Evolutionary conservation across 345 rosid genomes (phyloP), one percentile per base, ranked within the genome.

Genomic region (Euphorbia peplus): DNA sequence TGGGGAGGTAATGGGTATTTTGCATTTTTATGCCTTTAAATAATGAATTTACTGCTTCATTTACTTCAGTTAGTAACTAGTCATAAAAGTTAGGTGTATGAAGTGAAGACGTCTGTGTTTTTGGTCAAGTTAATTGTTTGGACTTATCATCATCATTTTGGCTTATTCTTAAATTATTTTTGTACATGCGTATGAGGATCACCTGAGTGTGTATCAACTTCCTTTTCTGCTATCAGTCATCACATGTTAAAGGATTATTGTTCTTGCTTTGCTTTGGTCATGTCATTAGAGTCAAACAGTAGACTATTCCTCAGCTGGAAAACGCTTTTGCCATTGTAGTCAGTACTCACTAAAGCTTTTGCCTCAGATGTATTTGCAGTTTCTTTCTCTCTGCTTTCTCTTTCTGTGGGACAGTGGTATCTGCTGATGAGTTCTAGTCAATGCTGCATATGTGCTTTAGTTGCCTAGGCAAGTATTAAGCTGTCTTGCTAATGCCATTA

Each of bases 1-100:
- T 75, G 95, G 92, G 62, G 97, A 93, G 96, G 98, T 91, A 77
- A 58, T 57, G 44, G 18, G 35, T 44, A 0, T 57, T 28, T 25
- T 63, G 42, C 13, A 32, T 13, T 39, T 63, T 63, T 42, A 50
- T 29, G 66, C 4, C n/a, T 24, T 16, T 39, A 61, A 61, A 21
- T 61, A 60, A 26, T 35, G 25, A 56, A 25, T 25, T 8, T 9
- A 2, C 19, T 56, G 11, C 63, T 59, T 30, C 13, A 14, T 0
- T 32, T 30, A 32, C 22, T 10, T 63, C 58, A 65, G 50, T 18
- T 50, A 26, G 39, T 18, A 16, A 18, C 9, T 28, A 46, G 13
- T 48, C 50, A 19, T 18, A 50, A 65, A 13, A 50, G 54, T 9
- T 53, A 47, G 12, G 21, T 25, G 24, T 42, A 29, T 55, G 60